Percentiles rank a stretch among this genome's conserved stretches.
Evolutionary conservation across 306 rosid genomes (phyloP).

Genomic region (Pyrus bretschneideri): DNA sequence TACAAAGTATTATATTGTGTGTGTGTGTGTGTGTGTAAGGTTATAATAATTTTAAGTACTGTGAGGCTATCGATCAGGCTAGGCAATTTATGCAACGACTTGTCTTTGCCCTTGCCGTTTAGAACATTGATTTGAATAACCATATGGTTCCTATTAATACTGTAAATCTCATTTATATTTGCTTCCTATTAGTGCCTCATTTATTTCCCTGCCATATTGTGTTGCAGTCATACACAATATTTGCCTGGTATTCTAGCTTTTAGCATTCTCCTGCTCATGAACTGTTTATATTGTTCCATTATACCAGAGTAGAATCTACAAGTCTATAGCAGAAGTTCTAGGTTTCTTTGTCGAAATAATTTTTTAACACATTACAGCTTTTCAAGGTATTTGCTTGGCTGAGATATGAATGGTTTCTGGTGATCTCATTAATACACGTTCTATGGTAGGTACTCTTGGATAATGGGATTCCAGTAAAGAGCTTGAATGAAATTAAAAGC

Average conservation of each 20-base stretch:
- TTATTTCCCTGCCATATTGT: not conserved
- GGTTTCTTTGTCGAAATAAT: not conserved
- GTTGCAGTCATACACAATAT: not conserved
- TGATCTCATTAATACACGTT: constrained; percentile 1
- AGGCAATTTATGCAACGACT: no score
- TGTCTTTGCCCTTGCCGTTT: no score
- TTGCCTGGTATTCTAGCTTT: not conserved
- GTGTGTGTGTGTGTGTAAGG: no score
- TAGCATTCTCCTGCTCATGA: not conserved
- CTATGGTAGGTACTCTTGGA: constrained; percentile 47
- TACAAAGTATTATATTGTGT: no score
- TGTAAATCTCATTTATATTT: not conserved
- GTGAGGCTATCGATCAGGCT: no score
- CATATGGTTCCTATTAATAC: not conserved
- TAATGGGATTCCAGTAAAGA: constrained; percentile 33
- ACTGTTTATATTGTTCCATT: not conserved
- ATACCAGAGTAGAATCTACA: not conserved
- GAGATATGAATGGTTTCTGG: not conserved
- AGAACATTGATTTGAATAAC: no score
- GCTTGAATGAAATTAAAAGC: constrained; percentile 56
- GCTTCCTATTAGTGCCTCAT: not conserved
- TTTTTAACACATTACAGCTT: not conserved
- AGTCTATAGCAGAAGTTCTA: not conserved
- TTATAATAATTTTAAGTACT: no score
- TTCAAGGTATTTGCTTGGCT: not conserved